These are phyloP conservation scores for Fraxinus dipetala DNA, from an alignment of 305 asterid genomes.

Conservation along the genomic window DNA sequence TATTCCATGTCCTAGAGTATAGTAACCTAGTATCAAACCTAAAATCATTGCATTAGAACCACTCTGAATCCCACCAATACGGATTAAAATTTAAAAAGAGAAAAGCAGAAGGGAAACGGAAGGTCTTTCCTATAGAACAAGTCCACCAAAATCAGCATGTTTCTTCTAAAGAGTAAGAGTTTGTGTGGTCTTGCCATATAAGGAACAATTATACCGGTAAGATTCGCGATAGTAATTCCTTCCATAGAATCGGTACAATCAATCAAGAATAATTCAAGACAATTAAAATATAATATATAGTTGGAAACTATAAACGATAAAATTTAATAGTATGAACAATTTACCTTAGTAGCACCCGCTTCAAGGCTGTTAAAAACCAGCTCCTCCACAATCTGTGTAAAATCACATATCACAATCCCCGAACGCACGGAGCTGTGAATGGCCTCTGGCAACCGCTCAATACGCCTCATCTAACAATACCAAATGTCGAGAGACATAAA, in stretches of 20 bases:
- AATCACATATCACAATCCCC: constrained; percentile 62
- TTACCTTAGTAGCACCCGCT: constrained; percentile 83
- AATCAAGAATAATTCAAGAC: background rate
- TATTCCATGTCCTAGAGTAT: background rate
- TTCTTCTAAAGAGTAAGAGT: background rate
- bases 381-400: constrained; percentile 79
- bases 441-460: constrained; percentile 65
- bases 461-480: constrained; percentile 48
- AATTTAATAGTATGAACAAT: background rate
- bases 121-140: background rate
- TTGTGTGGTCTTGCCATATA: background rate
- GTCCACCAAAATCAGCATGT: background rate
- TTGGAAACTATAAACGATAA: background rate
- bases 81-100: background rate
- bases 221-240: background rate
- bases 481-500: background rate
- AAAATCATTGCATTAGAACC: background rate
- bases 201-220: background rate
- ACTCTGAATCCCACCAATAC: background rate
- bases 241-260: background rate
- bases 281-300: background rate
- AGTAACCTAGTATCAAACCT: background rate
- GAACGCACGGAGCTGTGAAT: constrained; percentile 67
- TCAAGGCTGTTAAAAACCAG: constrained; percentile 77
- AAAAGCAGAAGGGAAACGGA: background rate